Conservation (phyloP, 148 eudicot species). For the Rheum nobile region DNA sequence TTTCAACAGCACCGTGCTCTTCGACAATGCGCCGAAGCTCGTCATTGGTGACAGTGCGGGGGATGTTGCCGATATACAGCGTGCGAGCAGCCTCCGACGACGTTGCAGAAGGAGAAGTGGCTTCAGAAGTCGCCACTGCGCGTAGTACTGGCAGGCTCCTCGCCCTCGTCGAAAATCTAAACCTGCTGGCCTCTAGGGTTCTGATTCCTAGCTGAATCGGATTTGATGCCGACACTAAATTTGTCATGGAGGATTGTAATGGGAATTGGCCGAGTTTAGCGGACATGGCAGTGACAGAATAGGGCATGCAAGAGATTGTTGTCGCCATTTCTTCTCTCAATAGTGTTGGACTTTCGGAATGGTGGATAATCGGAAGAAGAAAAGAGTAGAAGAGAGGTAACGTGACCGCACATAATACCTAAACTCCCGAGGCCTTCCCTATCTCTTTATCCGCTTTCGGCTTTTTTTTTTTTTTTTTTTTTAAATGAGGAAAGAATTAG, state of each 20-base stretch:
- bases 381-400: background rate
- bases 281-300: background rate
- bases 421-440: background rate
- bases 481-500: too few species aligned
- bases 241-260: background rate
- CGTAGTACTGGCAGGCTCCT: background rate
- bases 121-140: conserved; percentile 1
- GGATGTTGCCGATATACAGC: conserved; percentile 54
- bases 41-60: conserved; percentile 45
- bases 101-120: background rate
- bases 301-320: background rate
- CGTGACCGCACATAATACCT: background rate
- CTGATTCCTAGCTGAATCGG: background rate
- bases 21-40: conserved; percentile 43
- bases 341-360: too few species aligned
- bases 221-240: background rate
- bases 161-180: background rate
- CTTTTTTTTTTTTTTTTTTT: too few species aligned
- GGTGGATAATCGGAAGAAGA: background rate
- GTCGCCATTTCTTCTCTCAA: background rate
- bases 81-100: conserved; percentile 27
- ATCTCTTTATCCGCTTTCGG: background rate
- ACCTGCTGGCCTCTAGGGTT: background rate
- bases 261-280: background rate
- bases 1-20: conserved; percentile 56